Base-by-base conservation (phyloP, 176 grass and related monocot species). In the Juncus inflexus region DNA sequence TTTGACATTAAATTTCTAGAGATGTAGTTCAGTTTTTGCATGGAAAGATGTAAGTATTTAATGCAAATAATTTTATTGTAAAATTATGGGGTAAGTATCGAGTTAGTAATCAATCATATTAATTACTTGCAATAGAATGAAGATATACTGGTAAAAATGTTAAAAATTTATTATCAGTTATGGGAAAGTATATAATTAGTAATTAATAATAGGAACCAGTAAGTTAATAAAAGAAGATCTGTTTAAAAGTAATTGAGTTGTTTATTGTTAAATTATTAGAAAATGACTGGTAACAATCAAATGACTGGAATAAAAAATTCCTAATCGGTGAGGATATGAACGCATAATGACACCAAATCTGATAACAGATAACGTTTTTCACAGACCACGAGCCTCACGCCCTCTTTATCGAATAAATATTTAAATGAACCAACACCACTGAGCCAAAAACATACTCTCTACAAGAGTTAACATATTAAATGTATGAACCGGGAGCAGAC, bases 371-470 rank as follows among this genome's bases (percentile, higher is more conserved):
- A 40, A 70, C 38, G 67, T 57, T 58, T 36, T 58, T 58, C 7
- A 7, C 36, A 69, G 12, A 47, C 43, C 67, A 70, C 67, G 67
- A 43, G 67, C 53, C 67, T 58, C 51, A 70, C 67, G 52, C 52
- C 38, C 67, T 57, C 7, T 12, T n/a, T 2, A 35, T 9, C 50
- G 16, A 35, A 16, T 12, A 7, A 4, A 10, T 70, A 57, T 13
- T 9, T 4, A 12, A 2, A 71, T 43, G 54, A n/a, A 55, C 67
- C 54, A 6, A 40, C 15, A 58, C 41, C 53, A 70, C n/a, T 70
- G 53, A 41, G 9, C 52, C 67, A 58, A 15, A 6, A 70, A 1
- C 3, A 58, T 40, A 53, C 49, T 42, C 0, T 5, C 9, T 19
- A 28, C 15, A 10, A 58, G 40, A 13, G n/a, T 6, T 35, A 13